Percentiles rank a stretch among this genome's conserved stretches.
Evolutionary conservation across 768 basidiomycete genomes (phyloP).

Genomic region (Agaricus blazei): DNA sequence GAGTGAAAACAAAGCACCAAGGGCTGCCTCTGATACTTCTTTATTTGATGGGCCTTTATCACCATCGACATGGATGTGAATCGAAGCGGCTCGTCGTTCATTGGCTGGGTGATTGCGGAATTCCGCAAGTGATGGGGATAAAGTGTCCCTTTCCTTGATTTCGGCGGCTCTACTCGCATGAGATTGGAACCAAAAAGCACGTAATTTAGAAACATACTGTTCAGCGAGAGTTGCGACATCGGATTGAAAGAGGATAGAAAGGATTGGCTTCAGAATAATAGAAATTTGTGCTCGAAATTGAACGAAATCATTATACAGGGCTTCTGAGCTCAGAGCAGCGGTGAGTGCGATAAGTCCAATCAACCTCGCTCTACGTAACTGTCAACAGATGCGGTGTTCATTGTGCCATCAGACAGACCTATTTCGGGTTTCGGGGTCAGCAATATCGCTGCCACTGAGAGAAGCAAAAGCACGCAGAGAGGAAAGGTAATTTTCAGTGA

Average conservation of each 20-base stretch:
- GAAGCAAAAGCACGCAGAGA: conserved; percentile 60
- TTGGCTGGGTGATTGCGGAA: conserved; percentile 76
- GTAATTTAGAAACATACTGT: conserved; percentile 46
- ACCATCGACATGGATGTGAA: conserved; percentile 85
- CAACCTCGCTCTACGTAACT: conserved; percentile 60
- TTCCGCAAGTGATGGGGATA: conserved; percentile 77
- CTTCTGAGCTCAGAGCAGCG: conserved; percentile 79
- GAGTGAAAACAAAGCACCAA: conserved; percentile 68
- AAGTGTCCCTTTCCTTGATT: conserved; percentile 59
- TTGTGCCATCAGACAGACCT: conserved; percentile 38
- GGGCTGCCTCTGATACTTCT: conserved; percentile 71
- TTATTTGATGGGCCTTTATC: conserved; percentile 73
- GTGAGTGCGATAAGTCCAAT: conserved; percentile 82
- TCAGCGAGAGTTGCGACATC: conserved; percentile 55
- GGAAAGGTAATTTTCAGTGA: conserved; percentile 68
- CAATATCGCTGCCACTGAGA: conserved; percentile 46
- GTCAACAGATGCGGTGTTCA: conserved; percentile 3
- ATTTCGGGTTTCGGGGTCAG: conserved; percentile 70
- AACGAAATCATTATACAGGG: conserved; percentile 64
- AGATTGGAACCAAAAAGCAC: conserved; percentile 7
- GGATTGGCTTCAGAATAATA: conserved; percentile 65
- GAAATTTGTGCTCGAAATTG: conserved; percentile 73
- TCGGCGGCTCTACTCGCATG: conserved; percentile 40
- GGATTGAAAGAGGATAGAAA: conserved; percentile 63
- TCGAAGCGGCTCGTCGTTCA: conserved; percentile 83